A percentile compares a stretch with the other conserved stretches of the same genome.
Evolutionary conservation across 2,329 filamentous ascomycete genomes (phyloP).

Genomic region (Fusarium algeriense): DNA sequence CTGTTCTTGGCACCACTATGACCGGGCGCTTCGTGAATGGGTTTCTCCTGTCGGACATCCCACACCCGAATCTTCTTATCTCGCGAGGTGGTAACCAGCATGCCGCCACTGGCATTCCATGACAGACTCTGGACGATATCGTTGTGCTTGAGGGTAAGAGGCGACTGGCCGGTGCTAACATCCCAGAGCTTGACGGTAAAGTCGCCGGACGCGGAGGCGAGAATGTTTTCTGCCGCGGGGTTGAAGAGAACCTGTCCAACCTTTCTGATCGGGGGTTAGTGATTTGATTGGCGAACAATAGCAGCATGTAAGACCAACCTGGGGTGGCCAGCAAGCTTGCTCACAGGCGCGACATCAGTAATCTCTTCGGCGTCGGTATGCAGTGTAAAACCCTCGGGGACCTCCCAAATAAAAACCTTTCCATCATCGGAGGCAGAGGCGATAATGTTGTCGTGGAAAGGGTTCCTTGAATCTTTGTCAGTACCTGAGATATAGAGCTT

Average conservation of each 20-base stretch:
- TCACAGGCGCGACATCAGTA: constrained; percentile 81
- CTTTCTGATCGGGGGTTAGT: constrained; percentile 72
- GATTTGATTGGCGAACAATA: constrained; percentile 3
- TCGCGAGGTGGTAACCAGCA: constrained; percentile 91
- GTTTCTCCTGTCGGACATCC: constrained; percentile 94
- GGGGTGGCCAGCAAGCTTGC: constrained; percentile 87
- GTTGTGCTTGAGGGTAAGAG: constrained; percentile 82
- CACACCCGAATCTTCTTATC: constrained; percentile 99
- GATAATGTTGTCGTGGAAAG: constrained; percentile 93
- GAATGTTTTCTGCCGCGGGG: constrained; percentile 92
- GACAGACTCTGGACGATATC: constrained; percentile 96
- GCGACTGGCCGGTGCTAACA: constrained; percentile 79
- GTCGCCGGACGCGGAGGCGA: constrained; percentile 95
- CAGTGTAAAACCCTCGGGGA: constrained; percentile 87
- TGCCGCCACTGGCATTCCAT: constrained; percentile 90
- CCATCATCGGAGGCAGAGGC: constrained; percentile 96
- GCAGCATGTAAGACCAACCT: constrained; percentile 65
- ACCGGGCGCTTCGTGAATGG: constrained; percentile 85
- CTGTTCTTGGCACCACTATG: constrained; percentile 98
- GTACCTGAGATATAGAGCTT: constrained; percentile 5
- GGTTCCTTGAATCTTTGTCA: constrained; percentile 72
- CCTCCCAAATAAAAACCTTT: constrained; percentile 97
- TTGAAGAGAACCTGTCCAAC: constrained; percentile 99
- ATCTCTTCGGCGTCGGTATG: constrained; percentile 88
- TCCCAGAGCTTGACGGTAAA: constrained; percentile 98